phyloP scores from a whole-genome alignment of 129 eudicot genomes.

The Escallonia rubra region DNA sequence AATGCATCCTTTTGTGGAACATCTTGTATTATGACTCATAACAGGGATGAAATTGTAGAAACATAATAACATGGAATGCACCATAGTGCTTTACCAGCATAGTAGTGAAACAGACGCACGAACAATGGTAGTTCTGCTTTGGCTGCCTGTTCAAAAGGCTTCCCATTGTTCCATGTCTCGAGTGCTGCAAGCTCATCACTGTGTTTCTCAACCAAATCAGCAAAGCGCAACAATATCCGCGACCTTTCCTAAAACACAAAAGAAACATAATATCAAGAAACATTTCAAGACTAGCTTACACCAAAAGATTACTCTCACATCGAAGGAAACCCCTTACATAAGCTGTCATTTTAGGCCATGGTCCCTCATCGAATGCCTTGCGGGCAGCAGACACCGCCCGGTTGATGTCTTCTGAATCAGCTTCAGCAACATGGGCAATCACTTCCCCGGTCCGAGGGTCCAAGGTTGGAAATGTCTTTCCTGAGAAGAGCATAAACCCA shows the following conservation, averaged over 20 bases:
- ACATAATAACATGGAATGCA: no score
- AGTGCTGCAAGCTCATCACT: slow-evolving; percentile 49
- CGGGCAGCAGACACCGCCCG: slow-evolving; percentile 64
- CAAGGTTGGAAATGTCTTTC: slow-evolving; percentile 48
- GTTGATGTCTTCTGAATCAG: slow-evolving; percentile 52
- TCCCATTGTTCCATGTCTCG: slow-evolving; percentile 63
- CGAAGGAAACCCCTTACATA: slow-evolving; percentile 22
- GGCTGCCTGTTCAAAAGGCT: slow-evolving; percentile 46
- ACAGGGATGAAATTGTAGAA: no score
- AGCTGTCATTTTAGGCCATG: slow-evolving; percentile 59
- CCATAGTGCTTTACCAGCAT: slow-evolving; percentile 35
- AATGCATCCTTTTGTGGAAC: neutral
- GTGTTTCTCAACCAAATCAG: slow-evolving; percentile 63
- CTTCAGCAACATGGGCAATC: slow-evolving; percentile 49
- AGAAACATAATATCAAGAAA: neutral
- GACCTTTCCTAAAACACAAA: slow-evolving; percentile 38
- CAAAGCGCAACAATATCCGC: slow-evolving; percentile 36
- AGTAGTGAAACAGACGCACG: slow-evolving; percentile 50
- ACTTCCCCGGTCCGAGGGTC: slow-evolving; percentile 64
- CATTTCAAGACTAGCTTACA: neutral
- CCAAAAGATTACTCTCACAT: neutral
- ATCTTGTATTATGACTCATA: no score
- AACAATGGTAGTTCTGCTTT: slow-evolving; percentile 36
- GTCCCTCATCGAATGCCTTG: slow-evolving; percentile 59
- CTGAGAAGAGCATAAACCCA: slow-evolving; percentile 2